These are phyloP conservation scores for Pythium brachiatum DNA, from an alignment of 352 stramenopile species.

Conservation along the genomic window DNA sequence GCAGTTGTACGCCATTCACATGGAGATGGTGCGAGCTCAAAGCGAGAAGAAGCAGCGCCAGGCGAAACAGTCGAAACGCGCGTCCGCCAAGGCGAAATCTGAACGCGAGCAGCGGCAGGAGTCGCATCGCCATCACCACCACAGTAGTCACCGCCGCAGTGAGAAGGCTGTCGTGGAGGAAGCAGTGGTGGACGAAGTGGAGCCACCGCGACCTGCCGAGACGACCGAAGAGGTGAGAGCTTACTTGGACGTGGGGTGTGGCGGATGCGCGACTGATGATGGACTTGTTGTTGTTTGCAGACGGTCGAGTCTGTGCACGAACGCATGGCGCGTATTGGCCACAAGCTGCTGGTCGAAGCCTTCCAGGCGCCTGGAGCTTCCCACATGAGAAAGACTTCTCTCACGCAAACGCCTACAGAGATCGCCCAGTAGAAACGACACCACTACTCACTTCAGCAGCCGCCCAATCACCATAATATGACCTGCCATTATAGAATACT, in stretches of 20 bases:
- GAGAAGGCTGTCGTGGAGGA: slow-evolving; percentile 3
- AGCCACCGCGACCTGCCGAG: not conserved
- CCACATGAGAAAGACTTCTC: not conserved
- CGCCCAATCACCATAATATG: not conserved
- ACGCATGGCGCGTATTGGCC: slow-evolving; percentile 68
- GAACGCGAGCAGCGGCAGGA: slow-evolving; percentile 20
- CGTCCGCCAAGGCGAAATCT: not conserved
- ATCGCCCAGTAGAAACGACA: not conserved
- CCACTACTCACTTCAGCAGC: not conserved
- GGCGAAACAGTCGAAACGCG: not conserved
- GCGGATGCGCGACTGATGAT: not conserved
- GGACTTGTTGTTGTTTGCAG: not conserved
- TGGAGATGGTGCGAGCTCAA: slow-evolving; percentile 35
- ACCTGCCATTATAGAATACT: not conserved
- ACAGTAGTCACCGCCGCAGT: not conserved
- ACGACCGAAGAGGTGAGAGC: not conserved
- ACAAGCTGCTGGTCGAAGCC: slow-evolving; percentile 65
- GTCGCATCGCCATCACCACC: slow-evolving; percentile 10
- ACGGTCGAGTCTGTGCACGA: slow-evolving; percentile 37
- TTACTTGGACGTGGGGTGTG: not conserved
- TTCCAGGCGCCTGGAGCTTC: slow-evolving; percentile 27
- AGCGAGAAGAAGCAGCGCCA: slow-evolving; percentile 15
- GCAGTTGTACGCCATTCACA: slow-evolving; percentile 44
- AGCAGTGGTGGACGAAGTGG: not conserved
- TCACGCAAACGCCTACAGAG: slow-evolving; percentile 2